Conservation (phyloP, 257 asterid genomes). For the Echium plantagineum region DNA sequence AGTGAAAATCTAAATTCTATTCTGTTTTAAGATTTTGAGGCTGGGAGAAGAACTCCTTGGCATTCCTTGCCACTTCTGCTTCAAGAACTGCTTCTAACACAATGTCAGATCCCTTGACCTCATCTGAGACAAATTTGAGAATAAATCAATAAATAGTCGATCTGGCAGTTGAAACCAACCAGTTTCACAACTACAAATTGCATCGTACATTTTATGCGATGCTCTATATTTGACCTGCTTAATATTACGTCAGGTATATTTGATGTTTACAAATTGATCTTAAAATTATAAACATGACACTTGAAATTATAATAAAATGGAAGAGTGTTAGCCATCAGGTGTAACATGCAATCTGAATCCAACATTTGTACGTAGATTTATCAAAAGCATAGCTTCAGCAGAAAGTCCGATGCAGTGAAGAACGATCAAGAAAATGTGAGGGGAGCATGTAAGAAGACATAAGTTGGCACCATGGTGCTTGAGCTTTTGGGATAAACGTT, state of each 20-base stretch:
- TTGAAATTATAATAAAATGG: too few relatives aligned
- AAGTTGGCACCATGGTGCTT: too few relatives aligned
- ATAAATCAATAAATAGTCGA: neutral
- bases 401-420: too few relatives aligned
- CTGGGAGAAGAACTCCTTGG: constrained; percentile 26
- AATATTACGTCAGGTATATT: too few relatives aligned
- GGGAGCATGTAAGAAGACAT: too few relatives aligned
- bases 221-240: neutral
- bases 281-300: neutral
- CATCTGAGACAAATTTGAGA: constrained; percentile 30
- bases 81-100: constrained; percentile 77
- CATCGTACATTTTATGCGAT: neutral
- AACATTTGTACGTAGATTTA: neutral
- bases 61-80: constrained; percentile 26
- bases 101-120: constrained; percentile 57
- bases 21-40: constrained; percentile 37
- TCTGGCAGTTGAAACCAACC: too few relatives aligned
- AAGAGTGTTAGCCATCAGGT: neutral
- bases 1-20: constrained; percentile 3
- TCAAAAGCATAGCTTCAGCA: neutral
- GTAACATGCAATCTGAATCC: neutral
- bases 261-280: too few relatives aligned
- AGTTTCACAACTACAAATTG: neutral
- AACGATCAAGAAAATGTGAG: too few relatives aligned
- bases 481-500: too few relatives aligned